Percentiles rank a stretch among this genome's conserved stretches.
Evolutionary conservation across 352 stramenopile species (phyloP).

Genomic region (Bremia lactucae): DNA sequence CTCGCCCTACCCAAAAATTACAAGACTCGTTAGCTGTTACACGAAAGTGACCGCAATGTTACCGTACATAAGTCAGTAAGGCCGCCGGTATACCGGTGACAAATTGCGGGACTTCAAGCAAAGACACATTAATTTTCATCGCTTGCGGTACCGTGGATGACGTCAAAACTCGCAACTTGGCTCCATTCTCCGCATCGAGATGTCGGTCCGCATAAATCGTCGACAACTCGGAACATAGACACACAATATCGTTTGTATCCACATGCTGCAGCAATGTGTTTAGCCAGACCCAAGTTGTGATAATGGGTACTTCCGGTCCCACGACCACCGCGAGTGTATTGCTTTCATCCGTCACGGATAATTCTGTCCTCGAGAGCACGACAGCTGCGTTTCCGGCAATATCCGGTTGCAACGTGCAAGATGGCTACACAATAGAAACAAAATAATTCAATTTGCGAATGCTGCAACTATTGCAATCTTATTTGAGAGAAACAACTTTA

Average conservation of each 20-base stretch:
- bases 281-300: constrained; percentile 42
- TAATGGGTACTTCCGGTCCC: constrained; percentile 27
- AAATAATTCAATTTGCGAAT: too few species aligned
- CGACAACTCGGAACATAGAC: constrained; percentile 48
- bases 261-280: constrained; percentile 31
- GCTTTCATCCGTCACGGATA: constrained; percentile 21
- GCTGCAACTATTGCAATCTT: too few species aligned
- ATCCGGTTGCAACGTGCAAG: constrained; percentile 10
- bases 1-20: constrained; percentile 30
- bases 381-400: background rate
- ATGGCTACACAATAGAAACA: too few species aligned
- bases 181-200: constrained; percentile 12
- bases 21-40: background rate
- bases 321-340: constrained; percentile 33
- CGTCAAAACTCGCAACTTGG: constrained; percentile 36
- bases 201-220: constrained; percentile 40
- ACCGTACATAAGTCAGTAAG: constrained; percentile 44
- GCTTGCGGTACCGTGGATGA: constrained; percentile 24
- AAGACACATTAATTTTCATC: constrained; percentile 23
- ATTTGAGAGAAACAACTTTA: constrained; percentile 5
- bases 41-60: background rate
- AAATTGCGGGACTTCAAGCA: constrained; percentile 50
- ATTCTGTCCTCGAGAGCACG: constrained; percentile 31
- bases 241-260: constrained; percentile 33
- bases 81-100: constrained; percentile 37